These are phyloP conservation scores for Omphalea diandra DNA, from an alignment of 441 rosid genomes.

Conservation along the genomic window DNA sequence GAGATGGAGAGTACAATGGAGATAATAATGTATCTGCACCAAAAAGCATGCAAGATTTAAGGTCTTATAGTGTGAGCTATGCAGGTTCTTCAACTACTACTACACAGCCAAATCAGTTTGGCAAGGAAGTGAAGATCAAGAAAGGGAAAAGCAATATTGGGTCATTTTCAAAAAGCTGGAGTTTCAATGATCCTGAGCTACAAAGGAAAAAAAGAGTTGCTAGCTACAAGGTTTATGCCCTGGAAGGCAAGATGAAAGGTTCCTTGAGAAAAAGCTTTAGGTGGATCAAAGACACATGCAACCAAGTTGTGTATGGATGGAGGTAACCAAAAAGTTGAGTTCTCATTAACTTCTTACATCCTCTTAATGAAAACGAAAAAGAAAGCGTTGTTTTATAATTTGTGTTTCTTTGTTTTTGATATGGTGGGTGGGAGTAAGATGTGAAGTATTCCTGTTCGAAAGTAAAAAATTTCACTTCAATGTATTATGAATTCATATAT, in stretches of 20 bases:
- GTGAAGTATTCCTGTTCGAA: neutral
- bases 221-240: slow-evolving; percentile 67
- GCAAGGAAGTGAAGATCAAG: slow-evolving; percentile 47
- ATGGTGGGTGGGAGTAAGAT: neutral
- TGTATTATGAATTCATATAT: neutral
- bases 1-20: slow-evolving; percentile 45
- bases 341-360: neutral
- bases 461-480: neutral
- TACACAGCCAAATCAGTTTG: slow-evolving; percentile 31
- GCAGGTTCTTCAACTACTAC: slow-evolving; percentile 30
- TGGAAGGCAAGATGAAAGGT: slow-evolving; percentile 83
- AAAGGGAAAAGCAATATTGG: slow-evolving; percentile 46
- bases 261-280: slow-evolving; percentile 78
- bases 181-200: slow-evolving; percentile 74
- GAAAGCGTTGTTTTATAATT: neutral
- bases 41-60: slow-evolving; percentile 61
- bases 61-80: slow-evolving; percentile 65
- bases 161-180: slow-evolving; percentile 51
- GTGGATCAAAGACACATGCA: slow-evolving; percentile 76
- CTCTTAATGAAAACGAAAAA: neutral
- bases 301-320: slow-evolving; percentile 62
- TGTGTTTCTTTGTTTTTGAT: slow-evolving; percentile 16
- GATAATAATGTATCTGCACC: slow-evolving; percentile 37
- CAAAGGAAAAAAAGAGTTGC: slow-evolving; percentile 94
- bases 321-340: slow-evolving; percentile 30